Percentiles rank a stretch among this genome's conserved stretches.
Conservation (phyloP, 2,329 filamentous ascomycete genomes). For the Claviceps sp. region DNA sequence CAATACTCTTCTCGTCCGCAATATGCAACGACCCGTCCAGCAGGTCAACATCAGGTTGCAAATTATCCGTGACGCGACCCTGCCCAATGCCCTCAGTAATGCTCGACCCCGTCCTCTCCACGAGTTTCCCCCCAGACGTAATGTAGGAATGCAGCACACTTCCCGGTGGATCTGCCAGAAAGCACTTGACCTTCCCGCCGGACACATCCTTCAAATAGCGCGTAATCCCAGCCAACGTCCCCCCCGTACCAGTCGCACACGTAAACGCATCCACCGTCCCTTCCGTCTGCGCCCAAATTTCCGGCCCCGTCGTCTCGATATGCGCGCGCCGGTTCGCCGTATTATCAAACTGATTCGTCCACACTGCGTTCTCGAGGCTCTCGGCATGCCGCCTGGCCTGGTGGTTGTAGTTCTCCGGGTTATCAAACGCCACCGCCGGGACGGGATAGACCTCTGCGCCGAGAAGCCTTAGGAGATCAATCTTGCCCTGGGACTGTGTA, state of each 20-base stretch:
- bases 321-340: slow-evolving; percentile 85
- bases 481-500: slow-evolving; percentile 95
- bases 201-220: slow-evolving; percentile 77
- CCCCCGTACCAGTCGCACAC: slow-evolving; percentile 84
- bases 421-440: slow-evolving; percentile 87
- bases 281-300: slow-evolving; percentile 87
- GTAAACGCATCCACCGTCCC: slow-evolving; percentile 89
- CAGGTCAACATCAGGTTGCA: slow-evolving; percentile 70
- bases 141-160: slow-evolving; percentile 91
- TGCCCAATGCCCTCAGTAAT: slow-evolving; percentile 98
- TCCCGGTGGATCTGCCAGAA: slow-evolving; percentile 86
- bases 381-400: slow-evolving; percentile 88
- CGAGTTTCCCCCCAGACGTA: slow-evolving; percentile 65
- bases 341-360: slow-evolving; percentile 99
- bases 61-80: slow-evolving; percentile 89
- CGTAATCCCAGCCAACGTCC: slow-evolving; percentile 80
- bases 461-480: slow-evolving; percentile 79
- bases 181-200: slow-evolving; percentile 67
- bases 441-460: slow-evolving; percentile 95
- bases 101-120: slow-evolving; percentile 69
- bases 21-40: slow-evolving; percentile 78
- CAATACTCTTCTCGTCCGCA: slow-evolving; percentile 84
- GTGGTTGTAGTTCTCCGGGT: slow-evolving; percentile 96
- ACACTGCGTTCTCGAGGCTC: slow-evolving; percentile 72
- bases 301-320: slow-evolving; percentile 90